Conservation (phyloP, 169 alveolate species). For the Amoebophrya sp. region DNA sequence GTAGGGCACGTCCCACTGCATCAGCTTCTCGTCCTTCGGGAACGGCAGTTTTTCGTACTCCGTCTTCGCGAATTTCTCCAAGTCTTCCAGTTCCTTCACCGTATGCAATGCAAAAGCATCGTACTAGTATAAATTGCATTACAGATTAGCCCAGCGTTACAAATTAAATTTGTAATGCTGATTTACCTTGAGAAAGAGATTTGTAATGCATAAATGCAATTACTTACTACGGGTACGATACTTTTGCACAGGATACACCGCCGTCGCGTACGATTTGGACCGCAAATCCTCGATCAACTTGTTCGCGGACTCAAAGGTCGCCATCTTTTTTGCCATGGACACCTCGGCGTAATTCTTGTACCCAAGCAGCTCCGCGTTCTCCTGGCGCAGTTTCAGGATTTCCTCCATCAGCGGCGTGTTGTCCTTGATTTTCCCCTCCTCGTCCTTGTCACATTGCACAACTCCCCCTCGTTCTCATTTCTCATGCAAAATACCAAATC, state of each 20-base stretch:
- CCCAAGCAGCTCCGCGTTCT: not conserved
- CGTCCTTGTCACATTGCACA: too few relatives aligned
- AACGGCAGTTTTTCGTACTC: not conserved
- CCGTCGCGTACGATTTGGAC: too few relatives aligned
- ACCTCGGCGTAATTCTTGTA: not conserved
- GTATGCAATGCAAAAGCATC: too few relatives aligned
- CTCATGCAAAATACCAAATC: too few relatives aligned
- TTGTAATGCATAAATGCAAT: too few relatives aligned
- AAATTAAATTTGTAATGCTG: too few relatives aligned
- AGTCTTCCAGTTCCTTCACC: not conserved
- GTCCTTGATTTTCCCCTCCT: not conserved
- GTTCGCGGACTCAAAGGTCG: not conserved
- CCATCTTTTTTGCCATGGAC: not conserved
- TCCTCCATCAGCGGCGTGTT: not conserved
- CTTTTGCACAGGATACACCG: too few relatives aligned
- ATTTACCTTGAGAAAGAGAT: too few relatives aligned
- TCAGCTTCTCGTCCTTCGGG: not conserved
- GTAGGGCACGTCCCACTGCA: constrained; percentile 23
- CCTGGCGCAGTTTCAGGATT: not conserved
- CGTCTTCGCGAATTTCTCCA: not conserved
- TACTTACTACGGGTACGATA: too few relatives aligned
- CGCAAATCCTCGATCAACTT: constrained; percentile 23
- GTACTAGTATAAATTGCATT: too few relatives aligned
- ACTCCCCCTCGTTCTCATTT: too few relatives aligned
- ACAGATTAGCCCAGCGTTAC: too few relatives aligned